A percentile compares a stretch with the other conserved stretches of the same genome.
Conservation (phyloP, 495 filamentous ascomycete species). For the Platismatia glauca region DNA sequence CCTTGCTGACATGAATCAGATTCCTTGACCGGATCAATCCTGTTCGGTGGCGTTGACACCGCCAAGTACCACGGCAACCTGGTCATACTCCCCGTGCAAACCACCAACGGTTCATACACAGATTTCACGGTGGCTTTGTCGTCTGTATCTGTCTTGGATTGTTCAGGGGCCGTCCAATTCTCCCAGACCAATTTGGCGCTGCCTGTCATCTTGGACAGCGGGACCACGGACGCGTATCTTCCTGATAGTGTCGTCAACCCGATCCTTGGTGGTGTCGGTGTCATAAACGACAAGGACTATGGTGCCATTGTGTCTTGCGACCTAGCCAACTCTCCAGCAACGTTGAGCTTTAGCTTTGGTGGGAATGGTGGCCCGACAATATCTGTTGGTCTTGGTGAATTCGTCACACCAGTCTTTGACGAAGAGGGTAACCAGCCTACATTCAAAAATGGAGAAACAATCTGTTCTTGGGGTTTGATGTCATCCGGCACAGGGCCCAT, state of each 20-base stretch:
- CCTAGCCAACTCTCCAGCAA: slow-evolving; percentile 41
- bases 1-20: slow-evolving; percentile 27
- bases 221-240: slow-evolving; percentile 64
- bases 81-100: slow-evolving; percentile 60
- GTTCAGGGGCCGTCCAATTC: slow-evolving; percentile 38
- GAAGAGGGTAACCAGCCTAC: slow-evolving; percentile 38
- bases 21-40: slow-evolving; percentile 60
- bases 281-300: slow-evolving; percentile 44
- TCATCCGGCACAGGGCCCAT: slow-evolving; percentile 50
- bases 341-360: slow-evolving; percentile 60
- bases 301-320: slow-evolving; percentile 63
- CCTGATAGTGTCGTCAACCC: slow-evolving; percentile 51
- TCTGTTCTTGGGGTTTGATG: slow-evolving; percentile 61
- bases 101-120: slow-evolving; percentile 39
- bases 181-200: slow-evolving; percentile 41
- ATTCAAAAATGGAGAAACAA: slow-evolving; percentile 48
- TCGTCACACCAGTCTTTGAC: slow-evolving; percentile 50
- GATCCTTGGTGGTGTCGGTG: slow-evolving; percentile 55
- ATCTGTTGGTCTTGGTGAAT: slow-evolving; percentile 53
- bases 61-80: slow-evolving; percentile 61
- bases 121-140: slow-evolving; percentile 76
- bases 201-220: slow-evolving; percentile 71
- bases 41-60: slow-evolving; percentile 82
- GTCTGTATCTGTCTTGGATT: slow-evolving; percentile 42
- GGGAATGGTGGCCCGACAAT: slow-evolving; percentile 45